phyloP scores from a whole-genome alignment of 225 moss, liverwort and hornwort genomes.

The Straminergon stramineum region DNA sequence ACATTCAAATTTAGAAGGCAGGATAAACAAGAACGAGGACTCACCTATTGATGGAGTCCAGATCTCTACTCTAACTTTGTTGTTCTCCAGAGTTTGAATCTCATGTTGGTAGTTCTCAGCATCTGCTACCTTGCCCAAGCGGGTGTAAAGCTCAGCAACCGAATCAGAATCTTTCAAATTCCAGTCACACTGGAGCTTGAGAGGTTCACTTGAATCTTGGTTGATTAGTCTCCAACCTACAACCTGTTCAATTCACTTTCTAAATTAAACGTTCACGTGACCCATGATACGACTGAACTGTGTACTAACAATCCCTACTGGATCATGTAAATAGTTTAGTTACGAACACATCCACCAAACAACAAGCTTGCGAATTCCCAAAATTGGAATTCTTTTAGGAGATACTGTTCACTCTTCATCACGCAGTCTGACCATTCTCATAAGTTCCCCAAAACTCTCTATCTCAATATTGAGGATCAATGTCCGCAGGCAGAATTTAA shows the following conservation, averaged over 20 bases:
- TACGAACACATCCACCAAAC: not conserved
- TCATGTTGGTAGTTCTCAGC: constrained; percentile 42
- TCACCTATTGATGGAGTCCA: constrained; percentile 54
- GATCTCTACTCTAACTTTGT: constrained; percentile 58
- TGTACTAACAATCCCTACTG: not conserved
- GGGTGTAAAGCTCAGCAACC: constrained; percentile 38
- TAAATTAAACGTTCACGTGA: not conserved
- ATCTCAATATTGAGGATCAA: not conserved
- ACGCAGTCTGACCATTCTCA: not conserved
- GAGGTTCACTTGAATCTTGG: constrained; percentile 23
- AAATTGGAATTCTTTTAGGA: not conserved
- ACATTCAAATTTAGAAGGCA: not conserved
- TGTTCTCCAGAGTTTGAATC: constrained; percentile 37
- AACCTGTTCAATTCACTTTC: constrained; percentile 28
- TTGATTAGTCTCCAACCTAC: constrained; percentile 68
- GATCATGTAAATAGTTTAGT: not conserved
- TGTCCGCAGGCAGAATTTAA: not conserved
- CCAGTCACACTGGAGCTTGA: constrained; percentile 81
- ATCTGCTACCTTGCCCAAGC: constrained; percentile 48
- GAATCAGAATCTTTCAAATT: constrained; percentile 53
- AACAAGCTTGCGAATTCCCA: not conserved
- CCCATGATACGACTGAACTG: not conserved
- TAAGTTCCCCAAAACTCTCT: not conserved
- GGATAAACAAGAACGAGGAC: not conserved
- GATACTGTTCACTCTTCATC: not conserved